Conservation (phyloP, 2,329 filamentous ascomycete species). For the Aaosphaeria arxii region DNA sequence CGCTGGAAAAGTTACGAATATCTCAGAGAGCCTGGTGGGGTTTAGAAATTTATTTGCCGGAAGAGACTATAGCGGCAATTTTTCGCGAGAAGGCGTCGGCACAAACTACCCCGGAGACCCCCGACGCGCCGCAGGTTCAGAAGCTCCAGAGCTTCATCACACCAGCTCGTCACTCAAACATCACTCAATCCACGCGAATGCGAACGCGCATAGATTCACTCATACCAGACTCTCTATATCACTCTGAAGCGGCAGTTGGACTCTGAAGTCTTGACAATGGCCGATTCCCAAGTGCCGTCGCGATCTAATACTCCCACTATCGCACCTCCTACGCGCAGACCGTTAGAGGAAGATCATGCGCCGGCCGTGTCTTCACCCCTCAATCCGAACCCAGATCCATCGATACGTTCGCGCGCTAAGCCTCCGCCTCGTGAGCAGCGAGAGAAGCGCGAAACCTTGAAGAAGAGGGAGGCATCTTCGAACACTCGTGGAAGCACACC, state of each 20-base stretch:
- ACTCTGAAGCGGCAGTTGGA: too few relatives aligned
- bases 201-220: too few relatives aligned
- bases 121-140: too few relatives aligned
- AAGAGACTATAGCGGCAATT: too few relatives aligned
- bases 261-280: constrained; percentile 20
- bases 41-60: too few relatives aligned
- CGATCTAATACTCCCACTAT: constrained; percentile 35
- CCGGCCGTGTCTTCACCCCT: constrained; percentile 72
- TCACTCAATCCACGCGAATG: background rate
- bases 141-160: too few relatives aligned
- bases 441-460: constrained; percentile 53
- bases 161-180: too few relatives aligned
- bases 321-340: constrained; percentile 58
- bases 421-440: constrained; percentile 42
- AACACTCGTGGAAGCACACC: constrained; percentile 38
- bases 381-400: constrained; percentile 58
- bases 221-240: too few relatives aligned
- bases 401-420: constrained; percentile 41
- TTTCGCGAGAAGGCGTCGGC: too few relatives aligned
- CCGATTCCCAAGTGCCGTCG: constrained; percentile 30
- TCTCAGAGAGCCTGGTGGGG: too few relatives aligned
- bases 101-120: too few relatives aligned
- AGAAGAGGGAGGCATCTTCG: constrained; percentile 50
- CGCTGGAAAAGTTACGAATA: too few relatives aligned
- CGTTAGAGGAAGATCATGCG: constrained; percentile 66